Base-by-base conservation (phyloP, 306 rosid genomes). In the Canavalia gladiata region DNA sequence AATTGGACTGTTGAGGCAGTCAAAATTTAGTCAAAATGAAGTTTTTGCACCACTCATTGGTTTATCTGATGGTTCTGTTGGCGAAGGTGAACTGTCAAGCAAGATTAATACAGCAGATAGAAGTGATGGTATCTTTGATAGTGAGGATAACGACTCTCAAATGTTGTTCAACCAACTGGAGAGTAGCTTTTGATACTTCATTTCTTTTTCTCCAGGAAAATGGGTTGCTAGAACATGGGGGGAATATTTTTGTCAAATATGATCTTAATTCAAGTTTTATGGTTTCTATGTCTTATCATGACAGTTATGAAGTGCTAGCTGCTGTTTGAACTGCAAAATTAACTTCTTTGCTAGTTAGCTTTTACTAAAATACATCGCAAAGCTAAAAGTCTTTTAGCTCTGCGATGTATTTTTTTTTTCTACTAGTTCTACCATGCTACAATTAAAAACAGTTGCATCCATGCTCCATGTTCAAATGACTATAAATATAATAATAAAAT, bases 31-130 rank as follows among this genome's bases (percentile, higher is more conserved):
- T 49, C 68, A 88, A 50, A 64, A 81, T 73, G 43, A 83, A 86
- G 68, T 41, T 39, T 93, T 88, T 87, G 93, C 91, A 57, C 86
- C 93, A 52, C 72, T 85, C 47, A 65, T 90, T 10, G 93, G 92
- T 59, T 81, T 89, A 65, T 58, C 90, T 18, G 76, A 58, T 29
- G 86, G 76, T 74, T 72, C 83, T 18, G 28, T 34, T 35, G 46
- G 71, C 18, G 37, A 76, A 9, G 74, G 80, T 55, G 89, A 52
- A 76, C 68, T 75, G 42, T 50, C 79, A 28, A 76, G 52, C 45
- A 70, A 45, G 72, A 55, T 64, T 50, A 72, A 79, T 69, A 65
- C 41, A 39, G 70, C 6, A 37, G 87, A 77, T 72, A 69, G 51
- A 64, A 80, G 57, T 2, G 72, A 79, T 6, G 85, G 39, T 64